phyloP scores from a whole-genome alignment of 2,329 filamentous ascomycete species.

The Ophiocordyceps australis region DNA sequence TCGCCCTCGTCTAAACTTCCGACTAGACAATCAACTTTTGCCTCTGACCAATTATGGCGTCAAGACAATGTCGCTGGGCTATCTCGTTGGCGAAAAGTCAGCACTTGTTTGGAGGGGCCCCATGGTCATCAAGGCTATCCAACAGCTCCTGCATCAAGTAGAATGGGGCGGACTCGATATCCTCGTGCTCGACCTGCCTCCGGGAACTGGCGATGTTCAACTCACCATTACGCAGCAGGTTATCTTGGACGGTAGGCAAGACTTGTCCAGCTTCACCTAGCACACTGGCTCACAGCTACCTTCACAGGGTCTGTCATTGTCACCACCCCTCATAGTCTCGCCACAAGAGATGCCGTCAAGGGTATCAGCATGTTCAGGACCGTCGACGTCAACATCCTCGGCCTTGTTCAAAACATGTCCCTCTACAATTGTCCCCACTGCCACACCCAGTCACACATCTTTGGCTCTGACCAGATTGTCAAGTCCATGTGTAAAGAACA shows the following conservation, averaged over 20 bases:
- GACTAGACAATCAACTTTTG: slow-evolving; percentile 56
- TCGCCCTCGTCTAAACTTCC: too few species aligned
- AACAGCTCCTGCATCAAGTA: slow-evolving; percentile 88
- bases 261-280: not conserved
- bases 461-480: slow-evolving; percentile 50
- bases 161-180: slow-evolving; percentile 84
- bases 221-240: slow-evolving; percentile 94
- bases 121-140: slow-evolving; percentile 95
- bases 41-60: slow-evolving; percentile 89
- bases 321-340: slow-evolving; percentile 84
- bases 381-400: slow-evolving; percentile 63
- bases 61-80: slow-evolving; percentile 98
- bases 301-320: slow-evolving; percentile 58
- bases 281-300: not conserved
- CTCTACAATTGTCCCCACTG: slow-evolving; percentile 70
- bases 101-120: slow-evolving; percentile 90
- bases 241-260: slow-evolving; percentile 52
- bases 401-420: slow-evolving; percentile 86
- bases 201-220: slow-evolving; percentile 89
- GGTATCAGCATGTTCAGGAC: slow-evolving; percentile 88
- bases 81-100: slow-evolving; percentile 60
- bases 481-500: slow-evolving; percentile 51
- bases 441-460: slow-evolving; percentile 54
- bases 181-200: slow-evolving; percentile 77
- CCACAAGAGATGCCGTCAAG: slow-evolving; percentile 78